A percentile compares a stretch with the other conserved stretches of the same genome.
phyloP scores from a whole-genome alignment of 2,329 filamentous ascomycete genomes.

The Cordyceps javanica region DNA sequence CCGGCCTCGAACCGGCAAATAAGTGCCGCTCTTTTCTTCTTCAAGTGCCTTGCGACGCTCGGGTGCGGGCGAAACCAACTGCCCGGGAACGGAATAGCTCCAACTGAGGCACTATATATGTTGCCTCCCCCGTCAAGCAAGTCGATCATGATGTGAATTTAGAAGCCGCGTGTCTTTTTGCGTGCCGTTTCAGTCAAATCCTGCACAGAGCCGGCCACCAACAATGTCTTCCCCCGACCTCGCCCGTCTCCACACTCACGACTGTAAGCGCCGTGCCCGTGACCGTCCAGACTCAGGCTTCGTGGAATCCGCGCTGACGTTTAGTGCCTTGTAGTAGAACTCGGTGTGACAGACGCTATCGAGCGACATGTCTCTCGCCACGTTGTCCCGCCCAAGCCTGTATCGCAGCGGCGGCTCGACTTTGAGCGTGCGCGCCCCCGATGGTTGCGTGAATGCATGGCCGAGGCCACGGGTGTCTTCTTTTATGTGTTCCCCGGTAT shows the following conservation, averaged over 20 bases:
- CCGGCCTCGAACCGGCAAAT: constrained; percentile 9
- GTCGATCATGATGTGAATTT: neutral
- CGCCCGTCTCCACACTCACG: constrained; percentile 16
- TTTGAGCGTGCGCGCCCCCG: constrained; percentile 48
- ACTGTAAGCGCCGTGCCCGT: constrained; percentile 12
- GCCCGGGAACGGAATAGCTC: constrained; percentile 1
- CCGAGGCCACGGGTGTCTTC: constrained; percentile 52
- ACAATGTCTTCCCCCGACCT: constrained; percentile 11
- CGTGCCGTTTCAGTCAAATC: neutral
- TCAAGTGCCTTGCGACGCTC: neutral
- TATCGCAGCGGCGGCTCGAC: constrained; percentile 47
- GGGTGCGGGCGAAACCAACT: neutral
- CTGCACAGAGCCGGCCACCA: neutral
- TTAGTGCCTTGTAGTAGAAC: constrained; percentile 30
- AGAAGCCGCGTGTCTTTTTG: neutral
- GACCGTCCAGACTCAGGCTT: neutral
- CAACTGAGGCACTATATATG: neutral
- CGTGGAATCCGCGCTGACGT: neutral
- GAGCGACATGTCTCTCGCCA: constrained; percentile 43
- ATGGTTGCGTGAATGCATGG: constrained; percentile 48
- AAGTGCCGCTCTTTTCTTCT: neutral
- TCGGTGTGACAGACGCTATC: constrained; percentile 48
- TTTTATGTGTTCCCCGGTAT: constrained; percentile 50
- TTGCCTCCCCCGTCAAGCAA: neutral
- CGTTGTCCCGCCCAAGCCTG: constrained; percentile 42